A percentile compares a stretch with the other conserved stretches of the same genome.
These are phyloP conservation scores for Gaertneriomyces sp. DNA, from an alignment of 192 early-diverging fungal species.

Conservation along the genomic window DNA sequence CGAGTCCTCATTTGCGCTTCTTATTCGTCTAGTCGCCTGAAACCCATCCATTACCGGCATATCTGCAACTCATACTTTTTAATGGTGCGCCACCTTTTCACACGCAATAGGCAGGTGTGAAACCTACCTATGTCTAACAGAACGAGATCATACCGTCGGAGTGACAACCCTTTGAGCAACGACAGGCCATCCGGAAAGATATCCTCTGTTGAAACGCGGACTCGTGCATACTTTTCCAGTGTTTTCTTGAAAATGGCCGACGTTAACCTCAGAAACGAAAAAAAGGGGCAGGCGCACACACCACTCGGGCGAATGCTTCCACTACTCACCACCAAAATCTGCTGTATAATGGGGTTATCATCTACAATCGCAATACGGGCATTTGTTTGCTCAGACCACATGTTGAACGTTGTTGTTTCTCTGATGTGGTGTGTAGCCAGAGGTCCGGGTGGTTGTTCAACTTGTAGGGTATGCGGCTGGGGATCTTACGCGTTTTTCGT, in stretches of 20 bases:
- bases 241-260: conserved; percentile 17
- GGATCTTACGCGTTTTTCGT: too few species aligned
- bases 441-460: too few species aligned
- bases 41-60: conserved; percentile 31
- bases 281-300: neutral
- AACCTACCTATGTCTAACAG: conserved; percentile 23
- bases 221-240: conserved; percentile 18
- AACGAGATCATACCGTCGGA: conserved; percentile 23
- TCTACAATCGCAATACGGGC: conserved; percentile 26
- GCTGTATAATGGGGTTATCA: conserved; percentile 30
- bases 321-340: conserved; percentile 28
- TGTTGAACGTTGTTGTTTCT: too few species aligned
- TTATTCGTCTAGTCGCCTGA: conserved; percentile 21
- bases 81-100: neutral
- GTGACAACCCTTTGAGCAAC: conserved; percentile 16
- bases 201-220: conserved; percentile 18
- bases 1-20: conserved; percentile 18
- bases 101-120: neutral
- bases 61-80: neutral
- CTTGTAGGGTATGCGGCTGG: too few species aligned
- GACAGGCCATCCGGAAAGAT: conserved; percentile 23
- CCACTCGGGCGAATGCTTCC: neutral
- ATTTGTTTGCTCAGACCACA: neutral
- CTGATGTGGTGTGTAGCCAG: too few species aligned
- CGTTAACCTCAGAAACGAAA: neutral